These are phyloP conservation scores for Clavaria fumosa DNA, from an alignment of 768 basidiomycete species.

Conservation along the genomic window DNA sequence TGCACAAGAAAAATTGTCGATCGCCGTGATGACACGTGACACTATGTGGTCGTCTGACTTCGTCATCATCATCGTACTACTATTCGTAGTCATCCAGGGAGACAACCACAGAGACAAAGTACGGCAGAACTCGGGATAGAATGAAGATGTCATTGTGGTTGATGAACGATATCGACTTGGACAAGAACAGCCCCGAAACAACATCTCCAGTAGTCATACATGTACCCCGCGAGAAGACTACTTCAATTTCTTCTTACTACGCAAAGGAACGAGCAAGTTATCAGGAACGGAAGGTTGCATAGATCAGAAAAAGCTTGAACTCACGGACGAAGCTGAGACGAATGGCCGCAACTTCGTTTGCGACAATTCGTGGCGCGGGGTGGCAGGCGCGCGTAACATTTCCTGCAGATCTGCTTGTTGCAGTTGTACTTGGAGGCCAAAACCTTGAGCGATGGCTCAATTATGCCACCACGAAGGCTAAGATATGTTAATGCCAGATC, in stretches of 20 bases:
- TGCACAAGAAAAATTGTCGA: no score
- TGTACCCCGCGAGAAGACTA: constrained; percentile 26
- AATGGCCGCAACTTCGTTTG: constrained; percentile 85
- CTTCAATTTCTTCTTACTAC: constrained; percentile 93
- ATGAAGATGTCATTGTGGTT: no score
- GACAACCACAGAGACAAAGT: no score
- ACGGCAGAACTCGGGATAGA: no score
- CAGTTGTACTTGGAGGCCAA: constrained; percentile 97
- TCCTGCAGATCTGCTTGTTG: constrained; percentile 99
- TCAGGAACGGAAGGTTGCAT: not conserved
- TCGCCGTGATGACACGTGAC: no score
- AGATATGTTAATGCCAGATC: not conserved
- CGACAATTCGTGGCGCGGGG: constrained; percentile 99
- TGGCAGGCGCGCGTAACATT: constrained; percentile 98
- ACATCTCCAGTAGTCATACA: no score
- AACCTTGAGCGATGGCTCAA: constrained; percentile 96
- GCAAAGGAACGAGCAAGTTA: constrained; percentile 4
- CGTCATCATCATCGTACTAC: no score
- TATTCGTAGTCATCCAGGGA: no score
- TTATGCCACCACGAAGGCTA: constrained; percentile 94
- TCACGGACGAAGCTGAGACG: constrained; percentile 81
- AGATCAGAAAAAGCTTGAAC: constrained; percentile 18
- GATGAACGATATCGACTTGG: no score
- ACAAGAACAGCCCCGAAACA: no score
- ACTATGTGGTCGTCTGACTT: no score